phyloP scores from a whole-genome alignment of 176 grass and related monocot genomes.

The Triticum timopheevii region DNA sequence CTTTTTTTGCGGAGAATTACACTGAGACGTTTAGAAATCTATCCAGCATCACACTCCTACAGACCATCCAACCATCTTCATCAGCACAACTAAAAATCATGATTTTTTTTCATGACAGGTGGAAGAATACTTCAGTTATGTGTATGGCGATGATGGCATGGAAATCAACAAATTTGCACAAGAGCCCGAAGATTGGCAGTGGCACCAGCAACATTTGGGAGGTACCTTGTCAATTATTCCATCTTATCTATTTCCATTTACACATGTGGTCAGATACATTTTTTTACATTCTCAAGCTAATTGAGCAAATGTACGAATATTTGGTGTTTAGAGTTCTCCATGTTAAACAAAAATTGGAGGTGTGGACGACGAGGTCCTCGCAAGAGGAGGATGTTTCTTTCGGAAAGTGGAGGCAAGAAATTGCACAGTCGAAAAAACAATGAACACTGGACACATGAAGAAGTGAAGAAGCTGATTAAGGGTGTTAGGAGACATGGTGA shows the following conservation, averaged over 20 bases:
- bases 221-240: background rate
- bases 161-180: background rate
- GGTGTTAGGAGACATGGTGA: conserved; percentile 6
- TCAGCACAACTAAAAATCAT: background rate
- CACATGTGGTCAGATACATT: background rate
- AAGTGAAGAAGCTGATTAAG: conserved; percentile 5
- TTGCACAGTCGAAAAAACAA: conserved; percentile 6
- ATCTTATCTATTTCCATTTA: background rate
- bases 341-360: background rate
- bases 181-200: background rate
- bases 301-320: background rate
- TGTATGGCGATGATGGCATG: background rate
- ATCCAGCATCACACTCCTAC: background rate
- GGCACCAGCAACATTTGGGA: background rate
- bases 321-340: background rate
- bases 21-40: background rate
- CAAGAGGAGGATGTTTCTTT: background rate
- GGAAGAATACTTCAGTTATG: background rate
- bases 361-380: background rate
- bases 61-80: background rate
- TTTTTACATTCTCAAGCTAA: background rate
- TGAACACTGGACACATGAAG: background rate
- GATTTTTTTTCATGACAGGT: background rate
- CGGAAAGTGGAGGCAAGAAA: too few species aligned
- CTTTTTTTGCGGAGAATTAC: too few species aligned